A percentile compares a stretch with the other conserved stretches of the same genome.
These are phyloP conservation scores for Tagetes erecta DNA, from an alignment of 129 eudicot species.

Conservation along the genomic window DNA sequence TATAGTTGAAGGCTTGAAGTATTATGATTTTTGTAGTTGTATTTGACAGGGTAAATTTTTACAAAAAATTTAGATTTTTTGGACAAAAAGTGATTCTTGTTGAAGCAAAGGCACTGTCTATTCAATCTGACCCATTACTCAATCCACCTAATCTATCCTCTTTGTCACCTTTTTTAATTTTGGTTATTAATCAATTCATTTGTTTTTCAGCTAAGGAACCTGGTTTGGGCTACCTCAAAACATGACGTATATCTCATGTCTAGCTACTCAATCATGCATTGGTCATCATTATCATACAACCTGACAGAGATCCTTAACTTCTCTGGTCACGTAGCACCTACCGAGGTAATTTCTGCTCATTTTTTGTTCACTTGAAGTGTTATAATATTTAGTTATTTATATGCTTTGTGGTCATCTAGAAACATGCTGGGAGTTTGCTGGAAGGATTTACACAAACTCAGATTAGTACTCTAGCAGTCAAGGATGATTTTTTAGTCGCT, in stretches of 20 bases:
- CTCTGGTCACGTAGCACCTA: constrained; percentile 81
- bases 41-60: not conserved
- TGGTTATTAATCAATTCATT: not conserved
- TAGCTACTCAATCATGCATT: constrained; percentile 63
- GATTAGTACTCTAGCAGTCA: constrained; percentile 82
- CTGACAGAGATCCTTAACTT: constrained; percentile 71
- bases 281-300: constrained; percentile 68
- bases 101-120: not conserved
- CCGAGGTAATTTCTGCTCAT: constrained; percentile 44
- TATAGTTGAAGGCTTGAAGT: not conserved
- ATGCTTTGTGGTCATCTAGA: constrained; percentile 39
- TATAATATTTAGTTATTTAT: not conserved
- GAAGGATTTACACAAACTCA: constrained; percentile 93
- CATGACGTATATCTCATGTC: constrained; percentile 94
- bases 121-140: not conserved
- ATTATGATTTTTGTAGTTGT: not conserved
- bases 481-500: constrained; percentile 70
- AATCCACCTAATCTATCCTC: not conserved
- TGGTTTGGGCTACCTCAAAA: constrained; percentile 95
- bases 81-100: not conserved
- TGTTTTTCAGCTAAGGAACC: constrained; percentile 66
- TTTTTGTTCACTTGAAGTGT: not conserved
- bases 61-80: not conserved
- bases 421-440: constrained; percentile 71
- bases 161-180: not conserved